A percentile compares a stretch with the other conserved stretches of the same genome.
Conservation (phyloP, 2,329 filamentous ascomycete genomes). For the Atkinsonella hypoxylon region DNA sequence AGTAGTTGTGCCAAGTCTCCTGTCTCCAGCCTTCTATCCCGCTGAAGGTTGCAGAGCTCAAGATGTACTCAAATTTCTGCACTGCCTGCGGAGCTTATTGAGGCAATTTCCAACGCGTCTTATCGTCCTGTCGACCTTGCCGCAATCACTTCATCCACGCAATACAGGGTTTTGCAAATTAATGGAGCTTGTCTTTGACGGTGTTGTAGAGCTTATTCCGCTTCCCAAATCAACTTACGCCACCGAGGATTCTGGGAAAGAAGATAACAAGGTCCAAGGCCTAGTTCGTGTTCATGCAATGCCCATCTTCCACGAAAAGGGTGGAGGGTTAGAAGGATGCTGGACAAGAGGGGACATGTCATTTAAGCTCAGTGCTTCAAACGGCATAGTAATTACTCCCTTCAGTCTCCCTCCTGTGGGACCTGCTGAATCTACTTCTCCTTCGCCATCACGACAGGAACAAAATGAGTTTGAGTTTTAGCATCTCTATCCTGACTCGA, state of each 20-base stretch:
- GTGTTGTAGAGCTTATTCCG: slow-evolving; percentile 73
- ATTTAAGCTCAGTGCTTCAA: slow-evolving; percentile 72
- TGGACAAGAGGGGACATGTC: slow-evolving; percentile 75
- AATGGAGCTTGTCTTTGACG: slow-evolving; percentile 76
- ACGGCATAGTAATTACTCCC: slow-evolving; percentile 73
- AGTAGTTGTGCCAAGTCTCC: slow-evolving; percentile 69
- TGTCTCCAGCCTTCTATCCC: slow-evolving; percentile 78
- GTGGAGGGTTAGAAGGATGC: slow-evolving; percentile 59
- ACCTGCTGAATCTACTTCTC: background rate
- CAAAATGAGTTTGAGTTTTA: slow-evolving; percentile 61
- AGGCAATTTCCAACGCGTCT: slow-evolving; percentile 52
- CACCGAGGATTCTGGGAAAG: slow-evolving; percentile 44
- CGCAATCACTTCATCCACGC: slow-evolving; percentile 69
- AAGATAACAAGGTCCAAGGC: slow-evolving; percentile 62
- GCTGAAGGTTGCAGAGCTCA: slow-evolving; percentile 56
- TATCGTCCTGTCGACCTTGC: slow-evolving; percentile 64
- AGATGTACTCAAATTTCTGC: slow-evolving; percentile 68
- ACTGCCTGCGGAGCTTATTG: slow-evolving; percentile 63
- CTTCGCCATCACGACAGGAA: slow-evolving; percentile 26
- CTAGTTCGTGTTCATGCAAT: slow-evolving; percentile 73
- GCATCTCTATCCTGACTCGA: slow-evolving; percentile 10
- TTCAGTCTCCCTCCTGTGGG: slow-evolving; percentile 68
- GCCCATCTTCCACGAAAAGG: slow-evolving; percentile 78
- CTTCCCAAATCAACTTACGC: slow-evolving; percentile 44
- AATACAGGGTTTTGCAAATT: slow-evolving; percentile 65